Evolutionary conservation across 2,329 filamentous ascomycete genomes (phyloP).

Genomic region (Fusarium sororula): DNA sequence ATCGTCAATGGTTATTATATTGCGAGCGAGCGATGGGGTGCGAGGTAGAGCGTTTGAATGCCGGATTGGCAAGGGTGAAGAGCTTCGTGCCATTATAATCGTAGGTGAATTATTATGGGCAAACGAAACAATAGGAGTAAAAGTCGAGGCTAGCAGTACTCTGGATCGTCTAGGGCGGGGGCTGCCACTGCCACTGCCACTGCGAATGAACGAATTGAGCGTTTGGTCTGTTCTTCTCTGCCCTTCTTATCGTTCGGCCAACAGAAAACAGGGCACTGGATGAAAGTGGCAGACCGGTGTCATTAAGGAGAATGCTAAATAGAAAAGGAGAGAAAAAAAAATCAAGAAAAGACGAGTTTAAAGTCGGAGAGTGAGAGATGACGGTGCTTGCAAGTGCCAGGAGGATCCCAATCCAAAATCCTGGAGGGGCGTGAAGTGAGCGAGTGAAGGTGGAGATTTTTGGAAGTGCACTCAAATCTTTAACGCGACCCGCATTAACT

Average conservation of each 20-base stretch:
- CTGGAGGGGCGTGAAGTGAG: conserved; percentile 18
- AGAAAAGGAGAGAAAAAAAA: not conserved
- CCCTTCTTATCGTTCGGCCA: conserved; percentile 16
- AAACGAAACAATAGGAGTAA: conserved; percentile 8
- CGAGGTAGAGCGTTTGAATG: conserved; percentile 43
- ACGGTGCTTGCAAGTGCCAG: conserved; percentile 5
- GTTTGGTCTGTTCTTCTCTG: conserved; percentile 9
- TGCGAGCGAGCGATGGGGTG: conserved; percentile 40
- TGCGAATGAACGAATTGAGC: not conserved
- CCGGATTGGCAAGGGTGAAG: conserved; percentile 47
- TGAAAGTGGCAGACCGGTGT: conserved; percentile 11
- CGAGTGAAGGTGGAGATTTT: conserved; percentile 21
- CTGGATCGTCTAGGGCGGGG: conserved; percentile 18
- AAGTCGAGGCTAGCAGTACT: conserved; percentile 11
- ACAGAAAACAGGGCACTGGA: conserved; percentile 18
- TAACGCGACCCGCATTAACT: conserved; percentile 30
- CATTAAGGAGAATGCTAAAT: not conserved
- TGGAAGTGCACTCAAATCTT: conserved; percentile 5
- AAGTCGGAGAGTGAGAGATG: not conserved
- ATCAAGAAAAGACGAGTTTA: not conserved
- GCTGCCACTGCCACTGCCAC: not conserved
- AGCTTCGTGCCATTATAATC: conserved; percentile 41
- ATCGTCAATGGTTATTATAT: conserved; percentile 46
- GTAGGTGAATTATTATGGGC: conserved; percentile 12
- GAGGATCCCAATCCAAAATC: conserved; percentile 7